A percentile compares a stretch with the other conserved stretches of the same genome.
Conservation (phyloP, 805 yeast species). For the Geotrichum ghanense region DNA sequence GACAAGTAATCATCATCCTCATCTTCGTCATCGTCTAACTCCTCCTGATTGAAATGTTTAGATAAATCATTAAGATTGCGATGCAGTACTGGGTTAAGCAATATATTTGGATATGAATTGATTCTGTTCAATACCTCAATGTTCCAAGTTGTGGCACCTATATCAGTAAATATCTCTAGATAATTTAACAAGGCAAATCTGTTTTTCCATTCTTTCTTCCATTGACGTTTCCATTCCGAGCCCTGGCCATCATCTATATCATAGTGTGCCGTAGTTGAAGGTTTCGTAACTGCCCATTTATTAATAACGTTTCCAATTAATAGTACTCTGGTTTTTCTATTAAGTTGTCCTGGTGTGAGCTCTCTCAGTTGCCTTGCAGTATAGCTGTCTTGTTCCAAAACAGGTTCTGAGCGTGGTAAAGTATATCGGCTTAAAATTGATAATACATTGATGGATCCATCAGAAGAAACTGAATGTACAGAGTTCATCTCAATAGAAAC, state of each 20-base stretch:
- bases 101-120: background rate
- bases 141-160: background rate
- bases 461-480: background rate
- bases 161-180: background rate
- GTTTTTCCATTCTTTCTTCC: background rate
- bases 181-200: background rate
- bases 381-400: background rate
- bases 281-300: background rate
- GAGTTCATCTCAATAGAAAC: slow-evolving; percentile 1
- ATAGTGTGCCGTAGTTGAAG: background rate
- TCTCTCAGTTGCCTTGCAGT: background rate
- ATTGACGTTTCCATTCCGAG: background rate
- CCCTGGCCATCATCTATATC: background rate
- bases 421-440: background rate
- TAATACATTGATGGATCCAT: background rate
- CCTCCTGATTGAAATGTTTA: background rate
- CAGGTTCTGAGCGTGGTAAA: background rate
- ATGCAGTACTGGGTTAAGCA: background rate
- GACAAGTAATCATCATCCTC: background rate
- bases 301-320: background rate
- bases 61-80: background rate
- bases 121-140: background rate
- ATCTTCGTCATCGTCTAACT: background rate
- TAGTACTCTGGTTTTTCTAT: background rate
- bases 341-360: background rate